Percentiles rank a stretch among this genome's conserved stretches.
Evolutionary conservation across 352 stramenopile species (phyloP).

Genomic region (Pythium pectinolyticum): DNA sequence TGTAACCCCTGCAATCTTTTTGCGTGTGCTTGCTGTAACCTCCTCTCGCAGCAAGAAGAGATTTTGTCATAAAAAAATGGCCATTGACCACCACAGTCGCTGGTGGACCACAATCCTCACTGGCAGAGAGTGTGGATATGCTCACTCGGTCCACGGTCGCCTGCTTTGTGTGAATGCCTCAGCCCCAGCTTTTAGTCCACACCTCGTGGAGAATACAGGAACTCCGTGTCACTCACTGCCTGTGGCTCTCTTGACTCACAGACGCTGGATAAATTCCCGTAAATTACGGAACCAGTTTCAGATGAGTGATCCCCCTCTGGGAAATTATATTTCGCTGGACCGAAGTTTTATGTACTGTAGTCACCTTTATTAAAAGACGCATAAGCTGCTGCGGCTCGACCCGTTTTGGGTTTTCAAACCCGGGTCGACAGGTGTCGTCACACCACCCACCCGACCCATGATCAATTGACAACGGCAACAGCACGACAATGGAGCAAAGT

Average conservation of each 20-base stretch:
- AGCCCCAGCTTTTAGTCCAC: no score
- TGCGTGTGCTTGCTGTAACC: neutral
- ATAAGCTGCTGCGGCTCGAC: neutral
- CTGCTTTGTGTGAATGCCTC: no score
- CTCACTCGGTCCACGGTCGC: no score
- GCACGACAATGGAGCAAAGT: slow-evolving; percentile 7
- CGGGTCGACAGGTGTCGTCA: neutral
- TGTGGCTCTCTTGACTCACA: no score
- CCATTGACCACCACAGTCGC: no score
- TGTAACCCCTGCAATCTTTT: neutral
- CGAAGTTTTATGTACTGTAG: neutral
- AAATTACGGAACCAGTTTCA: no score
- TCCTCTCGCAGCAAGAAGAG: neutral
- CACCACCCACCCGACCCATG: slow-evolving; percentile 1
- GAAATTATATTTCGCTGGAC: neutral
- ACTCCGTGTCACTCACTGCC: no score
- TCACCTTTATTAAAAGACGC: neutral
- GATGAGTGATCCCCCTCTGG: slow-evolving; percentile 4
- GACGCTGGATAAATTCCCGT: neutral
- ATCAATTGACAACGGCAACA: neutral
- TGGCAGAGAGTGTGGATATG: no score
- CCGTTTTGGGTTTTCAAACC: neutral
- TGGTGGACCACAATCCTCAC: no score
- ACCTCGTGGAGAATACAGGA: no score
- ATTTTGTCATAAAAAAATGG: no score